Percentiles rank a stretch among this genome's conserved stretches.
Conservation (phyloP, 192 early-diverging fungal genomes). For the Coemansia sp. region DNA sequence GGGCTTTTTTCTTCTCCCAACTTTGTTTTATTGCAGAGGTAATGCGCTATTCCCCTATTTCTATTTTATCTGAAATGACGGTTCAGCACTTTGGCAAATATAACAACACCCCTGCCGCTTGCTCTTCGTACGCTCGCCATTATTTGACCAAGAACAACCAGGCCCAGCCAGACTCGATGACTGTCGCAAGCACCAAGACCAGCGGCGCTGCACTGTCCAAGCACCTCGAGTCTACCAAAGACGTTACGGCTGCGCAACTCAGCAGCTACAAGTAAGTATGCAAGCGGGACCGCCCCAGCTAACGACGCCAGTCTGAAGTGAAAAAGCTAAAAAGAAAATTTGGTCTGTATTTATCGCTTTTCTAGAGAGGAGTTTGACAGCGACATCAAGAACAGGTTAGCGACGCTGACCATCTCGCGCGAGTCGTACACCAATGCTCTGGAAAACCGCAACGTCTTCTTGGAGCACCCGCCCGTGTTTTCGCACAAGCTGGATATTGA, state of each 20-base stretch:
- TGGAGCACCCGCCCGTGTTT: slow-evolving; percentile 36
- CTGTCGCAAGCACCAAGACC: not conserved
- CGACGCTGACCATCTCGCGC: slow-evolving; percentile 62
- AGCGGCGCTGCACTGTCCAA: not conserved
- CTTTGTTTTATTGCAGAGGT: not conserved
- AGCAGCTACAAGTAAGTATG: slow-evolving; percentile 19
- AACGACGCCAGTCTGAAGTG: not conserved
- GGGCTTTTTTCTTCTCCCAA: not conserved
- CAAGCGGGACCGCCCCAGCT: not conserved
- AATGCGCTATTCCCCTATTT: not conserved
- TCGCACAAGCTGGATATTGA: slow-evolving; percentile 52
- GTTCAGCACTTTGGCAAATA: slow-evolving; percentile 19
- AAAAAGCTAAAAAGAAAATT: not conserved
- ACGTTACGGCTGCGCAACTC: slow-evolving; percentile 20
- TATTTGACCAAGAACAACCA: slow-evolving; percentile 18
- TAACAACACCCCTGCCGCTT: not conserved
- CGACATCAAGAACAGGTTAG: slow-evolving; percentile 67
- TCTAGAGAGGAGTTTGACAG: slow-evolving; percentile 45
- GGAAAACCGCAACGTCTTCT: slow-evolving; percentile 54
- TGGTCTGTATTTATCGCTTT: not conserved
- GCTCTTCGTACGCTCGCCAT: slow-evolving; percentile 43
- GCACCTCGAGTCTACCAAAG: slow-evolving; percentile 10
- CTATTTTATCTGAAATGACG: slow-evolving; percentile 27
- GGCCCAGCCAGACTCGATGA: not conserved
- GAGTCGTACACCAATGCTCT: slow-evolving; percentile 59